Evolutionary conservation across 1,139 yeast genomes (phyloP).

Genomic region (Lodderomyces margitis): DNA sequence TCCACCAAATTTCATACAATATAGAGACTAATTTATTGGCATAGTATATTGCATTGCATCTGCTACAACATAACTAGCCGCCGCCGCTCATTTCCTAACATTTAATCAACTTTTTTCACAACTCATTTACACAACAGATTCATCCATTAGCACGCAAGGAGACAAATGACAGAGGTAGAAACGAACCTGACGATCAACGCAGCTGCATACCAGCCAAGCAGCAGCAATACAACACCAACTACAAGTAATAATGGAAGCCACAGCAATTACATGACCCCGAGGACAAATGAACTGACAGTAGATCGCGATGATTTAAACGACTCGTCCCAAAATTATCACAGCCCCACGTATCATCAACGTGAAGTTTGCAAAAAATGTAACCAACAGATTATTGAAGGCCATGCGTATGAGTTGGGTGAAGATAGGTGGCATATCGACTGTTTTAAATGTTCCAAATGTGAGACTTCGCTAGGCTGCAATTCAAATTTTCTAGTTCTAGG

Average conservation of each 20-base stretch:
- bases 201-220: not conserved
- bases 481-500: conserved; percentile 89
- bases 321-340: conserved; percentile 1
- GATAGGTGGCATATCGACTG: conserved; percentile 96
- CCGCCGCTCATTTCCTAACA: too few species aligned
- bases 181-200: not conserved
- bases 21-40: not conserved
- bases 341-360: conserved; percentile 9
- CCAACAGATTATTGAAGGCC: conserved; percentile 62
- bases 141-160: too few species aligned
- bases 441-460: conserved; percentile 85
- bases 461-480: conserved; percentile 74
- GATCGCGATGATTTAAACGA: too few species aligned
- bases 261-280: not conserved
- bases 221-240: not conserved
- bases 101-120: too few species aligned
- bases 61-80: too few species aligned
- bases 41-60: too few species aligned
- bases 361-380: conserved; percentile 45
- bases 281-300: not conserved
- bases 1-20: too few species aligned
- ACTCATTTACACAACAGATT: too few species aligned
- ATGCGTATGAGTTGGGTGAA: conserved; percentile 81
- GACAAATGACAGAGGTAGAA: conserved; percentile 1
- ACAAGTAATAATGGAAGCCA: not conserved